Evolutionary conservation across 2,329 filamentous ascomycete genomes (phyloP), one percentile per base, ranked within the genome.

Genomic region (Cordyceps cateniannulata): DNA sequence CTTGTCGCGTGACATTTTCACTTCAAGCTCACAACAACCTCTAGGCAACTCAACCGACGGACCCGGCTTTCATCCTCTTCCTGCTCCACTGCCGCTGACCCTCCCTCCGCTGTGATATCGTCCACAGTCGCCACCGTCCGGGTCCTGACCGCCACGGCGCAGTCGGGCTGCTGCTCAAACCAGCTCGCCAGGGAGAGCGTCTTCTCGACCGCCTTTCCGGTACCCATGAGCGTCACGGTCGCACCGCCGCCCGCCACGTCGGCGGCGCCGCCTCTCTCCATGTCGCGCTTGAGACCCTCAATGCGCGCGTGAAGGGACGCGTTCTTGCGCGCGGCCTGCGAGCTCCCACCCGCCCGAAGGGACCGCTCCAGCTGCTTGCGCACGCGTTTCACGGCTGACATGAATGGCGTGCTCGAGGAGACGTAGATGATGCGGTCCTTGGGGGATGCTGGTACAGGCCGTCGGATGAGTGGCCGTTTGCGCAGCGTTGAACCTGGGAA

Each of bases 71-170:
- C 38, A 57, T 73, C 71, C 1, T 72, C 76, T 1, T 71, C 74
- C 1, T 69, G 62, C 7, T 63, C 65, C 47, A 60, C 14, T 27
- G 61, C 61, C 57, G 59, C 66, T 62, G 70, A 25, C 70, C 74
- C 1, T 69, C 62, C 65, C 45, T 61, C 12, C 29, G 61, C 61
- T 56, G 60, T 66, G 62, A 91, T 75, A 70, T 91, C 88, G 68
- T 92, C 88, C 49, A 91, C 78, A 2, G 85, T 82, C n/a, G 78
- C 78, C 18, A 88, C 77, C 55, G 81, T 89, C 61, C 82, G 80
- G 50, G 87, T 90, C 69, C 79, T 76, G 56, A 90, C 68, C 66
- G 77, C 74, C 1, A 91, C 85, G 5, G 72, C 69, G 64, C 83
- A 86, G 63, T 85, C 84, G 14, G 72, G 76, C 71, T 87, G 80